Evolutionary conservation across 208 protist genomes (phyloP).

Genomic region (Porcisia hertigi): DNA sequence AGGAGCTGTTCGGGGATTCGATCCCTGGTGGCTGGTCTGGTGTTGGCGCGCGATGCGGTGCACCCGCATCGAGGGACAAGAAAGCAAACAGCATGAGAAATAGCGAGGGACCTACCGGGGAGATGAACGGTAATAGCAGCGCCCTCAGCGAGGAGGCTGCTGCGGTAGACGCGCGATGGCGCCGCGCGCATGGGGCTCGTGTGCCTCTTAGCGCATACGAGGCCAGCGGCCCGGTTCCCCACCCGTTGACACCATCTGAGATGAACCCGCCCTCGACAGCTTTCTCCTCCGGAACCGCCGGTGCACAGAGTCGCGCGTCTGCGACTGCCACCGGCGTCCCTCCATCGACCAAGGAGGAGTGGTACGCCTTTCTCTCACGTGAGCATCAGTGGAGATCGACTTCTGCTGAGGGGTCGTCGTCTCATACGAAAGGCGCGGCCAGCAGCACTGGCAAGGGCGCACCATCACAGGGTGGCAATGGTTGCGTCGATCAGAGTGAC

Average conservation of each 20-base stretch:
- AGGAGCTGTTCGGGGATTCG: slow-evolving; percentile 60
- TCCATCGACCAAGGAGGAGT: slow-evolving; percentile 16
- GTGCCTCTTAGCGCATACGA: slow-evolving; percentile 76
- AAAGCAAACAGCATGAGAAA: background rate
- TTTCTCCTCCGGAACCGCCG: background rate
- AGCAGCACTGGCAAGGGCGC: background rate
- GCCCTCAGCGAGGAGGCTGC: background rate
- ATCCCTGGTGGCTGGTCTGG: slow-evolving; percentile 44
- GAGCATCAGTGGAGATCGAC: slow-evolving; percentile 12
- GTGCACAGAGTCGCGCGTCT: background rate
- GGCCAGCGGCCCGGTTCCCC: slow-evolving; percentile 8
- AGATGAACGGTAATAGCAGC: background rate
- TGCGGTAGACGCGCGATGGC: slow-evolving; percentile 48
- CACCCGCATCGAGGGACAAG: background rate
- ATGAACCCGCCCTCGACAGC: background rate
- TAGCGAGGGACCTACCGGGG: background rate
- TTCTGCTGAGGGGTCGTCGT: background rate
- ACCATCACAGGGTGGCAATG: background rate
- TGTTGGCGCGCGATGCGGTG: slow-evolving; percentile 17
- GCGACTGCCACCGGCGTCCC: background rate
- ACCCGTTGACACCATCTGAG: background rate
- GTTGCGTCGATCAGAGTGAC: background rate
- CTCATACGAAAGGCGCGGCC: background rate
- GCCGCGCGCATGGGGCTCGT: slow-evolving; percentile 55
- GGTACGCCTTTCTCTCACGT: slow-evolving; percentile 18